These are phyloP conservation scores for Wickerhamiella hasegawae DNA, from an alignment of 805 yeast species.

Conservation along the genomic window DNA sequence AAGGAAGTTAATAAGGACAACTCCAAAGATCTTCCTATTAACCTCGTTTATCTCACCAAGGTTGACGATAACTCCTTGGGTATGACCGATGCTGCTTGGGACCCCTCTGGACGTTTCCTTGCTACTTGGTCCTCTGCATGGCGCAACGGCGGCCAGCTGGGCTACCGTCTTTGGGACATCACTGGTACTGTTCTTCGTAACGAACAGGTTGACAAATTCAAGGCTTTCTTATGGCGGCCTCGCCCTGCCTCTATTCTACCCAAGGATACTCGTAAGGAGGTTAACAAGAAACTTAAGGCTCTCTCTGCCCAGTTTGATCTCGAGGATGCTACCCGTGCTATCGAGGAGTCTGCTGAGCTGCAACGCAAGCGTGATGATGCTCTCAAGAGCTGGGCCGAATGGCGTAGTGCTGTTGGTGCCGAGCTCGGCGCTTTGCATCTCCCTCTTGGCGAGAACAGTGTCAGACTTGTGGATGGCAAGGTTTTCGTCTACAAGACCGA, in stretches of 20 bases:
- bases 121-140: constrained; percentile 78
- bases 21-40: constrained; percentile 36
- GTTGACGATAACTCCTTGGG: constrained; percentile 45
- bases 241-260: constrained; percentile 70
- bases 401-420: constrained; percentile 42
- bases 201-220: constrained; percentile 67
- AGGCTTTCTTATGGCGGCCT: constrained; percentile 92
- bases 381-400: constrained; percentile 72
- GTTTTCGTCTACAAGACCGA: constrained; percentile 31
- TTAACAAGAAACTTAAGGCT: constrained; percentile 75
- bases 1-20: constrained; percentile 26
- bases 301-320: constrained; percentile 89
- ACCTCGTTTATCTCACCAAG: constrained; percentile 43
- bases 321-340: constrained; percentile 88
- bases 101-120: constrained; percentile 84
- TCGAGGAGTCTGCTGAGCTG: constrained; percentile 78
- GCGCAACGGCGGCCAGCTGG: constrained; percentile 70
- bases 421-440: constrained; percentile 22
- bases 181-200: constrained; percentile 65
- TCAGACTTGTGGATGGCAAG: constrained; percentile 13
- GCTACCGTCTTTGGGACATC: constrained; percentile 74
- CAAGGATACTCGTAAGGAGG: constrained; percentile 72
- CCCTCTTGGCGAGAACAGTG: constrained; percentile 11
- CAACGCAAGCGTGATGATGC: constrained; percentile 69
- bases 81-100: constrained; percentile 80